Evolutionary conservation across 2,329 filamentous ascomycete species (phyloP), one percentile per base, ranked within the genome.

Genomic region (Grosmannia huntii): DNA sequence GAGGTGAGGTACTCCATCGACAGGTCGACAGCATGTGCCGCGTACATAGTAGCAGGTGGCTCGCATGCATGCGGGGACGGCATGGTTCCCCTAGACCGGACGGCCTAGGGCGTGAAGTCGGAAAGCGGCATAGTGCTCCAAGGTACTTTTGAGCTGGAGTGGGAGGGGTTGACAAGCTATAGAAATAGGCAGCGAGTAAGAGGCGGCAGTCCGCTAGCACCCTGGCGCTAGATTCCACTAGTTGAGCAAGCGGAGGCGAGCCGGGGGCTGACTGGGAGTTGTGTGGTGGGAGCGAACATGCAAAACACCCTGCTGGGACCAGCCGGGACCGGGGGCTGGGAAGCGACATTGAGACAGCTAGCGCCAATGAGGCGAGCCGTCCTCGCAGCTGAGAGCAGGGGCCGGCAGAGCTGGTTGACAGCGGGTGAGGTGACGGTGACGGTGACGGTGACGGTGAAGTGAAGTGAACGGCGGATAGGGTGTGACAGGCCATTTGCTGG

Each of bases 41-140:
- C 9, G 25, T 6, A 28, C 14, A 19, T 16, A 19, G 48, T 23
- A 48, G 23, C n/a, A 28, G 25, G 6, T 52, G 19, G 31, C 49
- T 52, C 49, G 49, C 49, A 52, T 51, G 49, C 49, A 38, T 54
- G 52, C 52, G 52, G 52, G 52, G 52, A 52, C 49, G 49, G 49
- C 14, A 16, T 52, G 25, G 49, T n/a, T 28, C 25, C 25, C 49
- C 49, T 31, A 52, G 28, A 28, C n/a, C 19, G 44, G 49, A 23
- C 10, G 44, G 44, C 21, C 44, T n/a, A 25, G 44, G 44, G 44
- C 44, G 19, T 23, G 1, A 27, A 11, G 23, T 14, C 23, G 28
- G 49, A 51, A 51, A 28, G 27, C 23, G 49, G 50, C 12, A 52
- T 52, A 31, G 50, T 52, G 50, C 21, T 52, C 27, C 21, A 4